Conservation (phyloP, 345 rosid genomes). For the Ricinus communis region DNA sequence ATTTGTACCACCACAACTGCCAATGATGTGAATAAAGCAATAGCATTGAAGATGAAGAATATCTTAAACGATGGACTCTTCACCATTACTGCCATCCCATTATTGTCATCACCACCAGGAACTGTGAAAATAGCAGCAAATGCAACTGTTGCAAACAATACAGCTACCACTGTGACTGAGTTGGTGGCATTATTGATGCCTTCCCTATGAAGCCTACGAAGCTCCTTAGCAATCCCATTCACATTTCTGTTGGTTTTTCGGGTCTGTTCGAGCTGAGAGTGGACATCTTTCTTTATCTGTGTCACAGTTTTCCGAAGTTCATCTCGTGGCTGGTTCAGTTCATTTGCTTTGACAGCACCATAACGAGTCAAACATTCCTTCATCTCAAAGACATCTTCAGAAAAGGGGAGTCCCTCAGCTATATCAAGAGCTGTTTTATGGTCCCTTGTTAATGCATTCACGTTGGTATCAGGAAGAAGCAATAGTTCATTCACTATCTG, state of each 20-base stretch:
- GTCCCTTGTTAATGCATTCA: slow-evolving; percentile 78
- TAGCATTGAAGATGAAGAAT: slow-evolving; percentile 68
- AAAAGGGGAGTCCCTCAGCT: slow-evolving; percentile 75
- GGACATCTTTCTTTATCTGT: slow-evolving; percentile 78
- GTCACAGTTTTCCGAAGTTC: slow-evolving; percentile 77
- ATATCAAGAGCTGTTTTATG: slow-evolving; percentile 80
- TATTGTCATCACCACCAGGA: slow-evolving; percentile 69
- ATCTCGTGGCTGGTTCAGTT: slow-evolving; percentile 74
- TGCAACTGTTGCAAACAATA: slow-evolving; percentile 91
- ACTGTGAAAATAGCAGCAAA: slow-evolving; percentile 81
- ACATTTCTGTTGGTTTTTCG: slow-evolving; percentile 79
- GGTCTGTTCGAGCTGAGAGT: slow-evolving; percentile 84
- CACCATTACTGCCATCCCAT: slow-evolving; percentile 60
- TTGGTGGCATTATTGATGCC: slow-evolving; percentile 88
- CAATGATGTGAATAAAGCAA: slow-evolving; percentile 81
- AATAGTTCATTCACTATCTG: slow-evolving; percentile 78
- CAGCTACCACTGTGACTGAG: slow-evolving; percentile 86
- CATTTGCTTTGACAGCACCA: slow-evolving; percentile 75
- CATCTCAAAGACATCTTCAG: slow-evolving; percentile 66
- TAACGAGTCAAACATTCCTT: slow-evolving; percentile 52
- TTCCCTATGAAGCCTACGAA: slow-evolving; percentile 70
- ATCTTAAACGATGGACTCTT: slow-evolving; percentile 51
- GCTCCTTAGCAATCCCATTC: slow-evolving; percentile 72
- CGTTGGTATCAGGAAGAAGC: slow-evolving; percentile 62
- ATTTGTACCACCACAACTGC: slow-evolving; percentile 94